Evolutionary conservation across 2,329 filamentous ascomycete genomes (phyloP).

Genomic region (Phoma sp.): DNA sequence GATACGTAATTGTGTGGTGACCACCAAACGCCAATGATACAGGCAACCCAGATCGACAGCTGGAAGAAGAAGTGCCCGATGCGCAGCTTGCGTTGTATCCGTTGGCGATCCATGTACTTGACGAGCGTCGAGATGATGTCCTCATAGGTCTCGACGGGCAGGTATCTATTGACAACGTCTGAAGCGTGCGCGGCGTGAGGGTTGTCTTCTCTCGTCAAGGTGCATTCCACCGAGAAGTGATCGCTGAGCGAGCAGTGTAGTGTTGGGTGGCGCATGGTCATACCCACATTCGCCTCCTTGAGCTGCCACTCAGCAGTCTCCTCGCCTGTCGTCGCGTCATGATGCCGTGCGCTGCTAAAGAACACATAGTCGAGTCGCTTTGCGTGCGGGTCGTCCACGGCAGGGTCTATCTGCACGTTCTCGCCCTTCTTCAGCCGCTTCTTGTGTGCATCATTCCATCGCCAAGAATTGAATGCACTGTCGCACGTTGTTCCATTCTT

Average conservation of each 20-base stretch:
- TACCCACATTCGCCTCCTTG: conserved; percentile 73
- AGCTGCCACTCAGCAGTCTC: conserved; percentile 68
- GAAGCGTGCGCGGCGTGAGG: conserved; percentile 13
- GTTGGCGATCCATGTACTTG: conserved; percentile 74
- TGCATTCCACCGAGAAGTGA: conserved; percentile 90
- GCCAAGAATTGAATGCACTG: conserved; percentile 88
- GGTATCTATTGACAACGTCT: conserved; percentile 36
- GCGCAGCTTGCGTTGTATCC: conserved; percentile 74
- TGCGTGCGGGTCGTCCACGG: conserved; percentile 74
- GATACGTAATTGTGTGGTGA: conserved; percentile 76
- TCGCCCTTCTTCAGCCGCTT: conserved; percentile 71
- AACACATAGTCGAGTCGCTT: conserved; percentile 97
- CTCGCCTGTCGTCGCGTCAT: conserved; percentile 36
- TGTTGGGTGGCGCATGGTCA: conserved; percentile 81
- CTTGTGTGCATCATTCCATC: conserved; percentile 78
- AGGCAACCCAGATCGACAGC: conserved; percentile 72
- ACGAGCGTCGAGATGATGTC: conserved; percentile 75
- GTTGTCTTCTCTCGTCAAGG: conserved; percentile 57
- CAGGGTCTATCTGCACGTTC: conserved; percentile 69
- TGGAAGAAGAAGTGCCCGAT: conserved; percentile 76
- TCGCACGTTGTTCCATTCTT: conserved; percentile 91
- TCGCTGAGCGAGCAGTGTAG: conserved; percentile 89
- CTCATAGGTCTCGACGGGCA: conserved; percentile 67
- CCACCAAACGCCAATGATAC: conserved; percentile 87
- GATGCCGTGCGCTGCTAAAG: conserved; percentile 55